These are phyloP conservation scores for Dactylorhiza incarnata DNA, from an alignment of 106 monocot genomes.

Conservation along the genomic window DNA sequence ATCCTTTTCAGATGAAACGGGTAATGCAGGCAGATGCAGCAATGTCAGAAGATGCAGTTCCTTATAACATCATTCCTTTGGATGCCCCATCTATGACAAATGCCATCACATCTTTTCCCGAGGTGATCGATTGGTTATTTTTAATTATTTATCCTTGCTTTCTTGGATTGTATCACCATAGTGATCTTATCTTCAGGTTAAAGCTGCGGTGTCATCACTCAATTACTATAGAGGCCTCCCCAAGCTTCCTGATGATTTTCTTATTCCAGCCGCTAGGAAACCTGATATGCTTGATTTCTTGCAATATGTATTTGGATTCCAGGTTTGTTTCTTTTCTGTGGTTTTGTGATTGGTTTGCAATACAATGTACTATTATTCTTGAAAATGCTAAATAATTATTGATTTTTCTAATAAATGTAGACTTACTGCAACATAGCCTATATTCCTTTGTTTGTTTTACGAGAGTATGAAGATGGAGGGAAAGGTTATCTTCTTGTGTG, in stretches of 20 bases:
- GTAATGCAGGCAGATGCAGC: constrained; percentile 90
- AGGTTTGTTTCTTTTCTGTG: constrained; percentile 37
- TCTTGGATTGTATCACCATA: background rate
- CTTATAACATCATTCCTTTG: constrained; percentile 92
- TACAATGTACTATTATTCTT: background rate
- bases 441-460: too few relatives aligned
- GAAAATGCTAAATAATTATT: background rate
- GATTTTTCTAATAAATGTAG: background rate
- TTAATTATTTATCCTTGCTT: background rate
- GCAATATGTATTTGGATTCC: constrained; percentile 90
- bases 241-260: constrained; percentile 59
- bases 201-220: constrained; percentile 66
- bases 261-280: constrained; percentile 48
- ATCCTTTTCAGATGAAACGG: constrained; percentile 53
- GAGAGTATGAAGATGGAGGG: too few relatives aligned
- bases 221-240: constrained; percentile 62
- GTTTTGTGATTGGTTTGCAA: background rate
- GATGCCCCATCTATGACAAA: constrained; percentile 74
- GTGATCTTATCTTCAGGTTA: constrained; percentile 39
- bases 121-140: constrained; percentile 34
- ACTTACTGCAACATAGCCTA: too few relatives aligned
- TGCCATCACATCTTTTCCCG: constrained; percentile 50
- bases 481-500: too few relatives aligned
- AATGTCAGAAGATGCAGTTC: constrained; percentile 67
- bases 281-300: constrained; percentile 85